Evolutionary conservation across 78 protist genomes (phyloP).

Genomic region (Cavenderia fasciculata): DNA sequence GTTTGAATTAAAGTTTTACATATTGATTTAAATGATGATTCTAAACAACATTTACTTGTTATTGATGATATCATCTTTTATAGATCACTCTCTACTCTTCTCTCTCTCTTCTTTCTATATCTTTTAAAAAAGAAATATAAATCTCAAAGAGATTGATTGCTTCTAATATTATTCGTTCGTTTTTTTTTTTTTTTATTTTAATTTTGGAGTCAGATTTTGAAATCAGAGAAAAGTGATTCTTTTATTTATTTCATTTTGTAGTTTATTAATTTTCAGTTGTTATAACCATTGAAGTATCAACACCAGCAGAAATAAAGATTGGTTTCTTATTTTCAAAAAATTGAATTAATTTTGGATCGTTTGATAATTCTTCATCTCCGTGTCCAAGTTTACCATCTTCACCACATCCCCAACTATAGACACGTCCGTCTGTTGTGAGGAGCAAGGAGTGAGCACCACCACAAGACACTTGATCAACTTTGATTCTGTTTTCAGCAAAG

Average conservation of each 20-base stretch:
- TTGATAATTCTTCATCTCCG: not conserved
- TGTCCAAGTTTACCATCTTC: slow-evolving; percentile 64
- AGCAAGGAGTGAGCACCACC: slow-evolving; percentile 59
- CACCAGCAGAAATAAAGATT: slow-evolving; percentile 42
- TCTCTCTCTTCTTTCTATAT: too few relatives aligned
- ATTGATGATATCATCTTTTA: too few relatives aligned
- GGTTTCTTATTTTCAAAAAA: not conserved
- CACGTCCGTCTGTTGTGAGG: slow-evolving; percentile 5
- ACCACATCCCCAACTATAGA: slow-evolving; percentile 53
- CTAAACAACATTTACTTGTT: too few relatives aligned
- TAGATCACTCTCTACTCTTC: too few relatives aligned
- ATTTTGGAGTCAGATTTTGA: too few relatives aligned
- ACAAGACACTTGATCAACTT: slow-evolving; percentile 22
- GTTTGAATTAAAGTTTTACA: slow-evolving; percentile 17
- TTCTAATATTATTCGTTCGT: too few relatives aligned
- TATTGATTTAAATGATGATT: too few relatives aligned
- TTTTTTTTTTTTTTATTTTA: too few relatives aligned
- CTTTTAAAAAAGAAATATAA: too few relatives aligned
- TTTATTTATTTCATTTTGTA: too few relatives aligned
- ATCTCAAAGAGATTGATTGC: too few relatives aligned
- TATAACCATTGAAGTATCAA: slow-evolving; percentile 38
- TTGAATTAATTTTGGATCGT: slow-evolving; percentile 25
- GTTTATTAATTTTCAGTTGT: slow-evolving; percentile 3
- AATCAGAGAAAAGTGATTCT: too few relatives aligned
- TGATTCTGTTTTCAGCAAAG: slow-evolving; percentile 22